Conservation (phyloP, 352 stramenopile genomes). For the Phytophthora tubulina region DNA sequence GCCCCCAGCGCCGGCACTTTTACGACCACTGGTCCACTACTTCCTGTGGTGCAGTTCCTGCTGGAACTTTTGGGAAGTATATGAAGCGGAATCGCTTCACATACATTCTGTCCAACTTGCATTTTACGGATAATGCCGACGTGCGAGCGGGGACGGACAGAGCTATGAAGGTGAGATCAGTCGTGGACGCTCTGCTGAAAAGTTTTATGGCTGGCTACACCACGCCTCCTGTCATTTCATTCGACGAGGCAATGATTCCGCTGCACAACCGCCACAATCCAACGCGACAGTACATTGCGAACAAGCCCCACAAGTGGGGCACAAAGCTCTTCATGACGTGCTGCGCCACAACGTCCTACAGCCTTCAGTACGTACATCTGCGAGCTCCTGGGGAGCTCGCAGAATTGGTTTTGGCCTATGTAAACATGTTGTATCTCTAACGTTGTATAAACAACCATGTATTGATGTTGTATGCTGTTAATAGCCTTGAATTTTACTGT, state of each 20-base stretch:
- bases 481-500: slow-evolving; percentile 4
- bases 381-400: not conserved
- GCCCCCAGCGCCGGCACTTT: not conserved
- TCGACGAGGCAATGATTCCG: slow-evolving; percentile 12
- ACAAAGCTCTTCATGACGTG: slow-evolving; percentile 16
- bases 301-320: slow-evolving; percentile 17
- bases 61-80: slow-evolving; percentile 2
- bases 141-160: not conserved
- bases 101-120: slow-evolving; percentile 5
- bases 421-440: slow-evolving; percentile 18
- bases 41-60: not conserved
- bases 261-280: slow-evolving; percentile 11
- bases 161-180: slow-evolving; percentile 13
- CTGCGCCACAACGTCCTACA: not conserved
- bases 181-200: not conserved
- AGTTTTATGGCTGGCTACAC: too few relatives aligned
- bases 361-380: not conserved
- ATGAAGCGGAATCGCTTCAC: slow-evolving; percentile 1
- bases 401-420: slow-evolving; percentile 1
- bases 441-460: not conserved
- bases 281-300: slow-evolving; percentile 7
- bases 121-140: slow-evolving; percentile 16
- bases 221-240: not conserved
- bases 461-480: not conserved
- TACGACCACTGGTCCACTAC: not conserved